A percentile compares a stretch with the other conserved stretches of the same genome.
These are phyloP conservation scores for Dictyostelium firmibasis DNA, from an alignment of 78 protist species.

Conservation along the genomic window DNA sequence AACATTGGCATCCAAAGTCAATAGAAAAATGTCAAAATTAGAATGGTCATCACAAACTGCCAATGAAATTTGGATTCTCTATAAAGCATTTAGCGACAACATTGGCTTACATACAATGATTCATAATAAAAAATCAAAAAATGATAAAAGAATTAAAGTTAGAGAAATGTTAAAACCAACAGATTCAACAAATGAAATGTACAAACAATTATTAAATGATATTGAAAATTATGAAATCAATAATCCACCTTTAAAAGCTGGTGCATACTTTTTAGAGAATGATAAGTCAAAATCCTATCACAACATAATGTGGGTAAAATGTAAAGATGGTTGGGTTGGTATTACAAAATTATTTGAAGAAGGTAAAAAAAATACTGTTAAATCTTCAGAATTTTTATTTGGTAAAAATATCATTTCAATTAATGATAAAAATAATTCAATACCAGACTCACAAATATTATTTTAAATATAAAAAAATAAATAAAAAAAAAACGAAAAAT, in stretches of 20 bases:
- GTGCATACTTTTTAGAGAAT: neutral
- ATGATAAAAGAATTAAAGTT: neutral
- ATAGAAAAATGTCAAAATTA: constrained; percentile 5
- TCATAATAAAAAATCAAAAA: constrained; percentile 5
- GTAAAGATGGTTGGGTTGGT: constrained; percentile 75
- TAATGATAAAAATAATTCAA: neutral
- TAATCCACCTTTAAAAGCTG: neutral
- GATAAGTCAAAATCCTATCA: neutral
- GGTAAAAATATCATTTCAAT: constrained; percentile 40
- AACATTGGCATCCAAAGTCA: constrained; percentile 29
- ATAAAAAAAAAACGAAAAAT: too few species aligned
- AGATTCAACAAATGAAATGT: too few species aligned
- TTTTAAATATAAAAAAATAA: neutral
- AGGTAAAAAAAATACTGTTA: constrained; percentile 35
- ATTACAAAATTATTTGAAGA: constrained; percentile 18
- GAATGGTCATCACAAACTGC: neutral
- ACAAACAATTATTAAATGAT: neutral
- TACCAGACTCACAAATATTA: neutral
- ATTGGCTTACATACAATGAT: neutral
- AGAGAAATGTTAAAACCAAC: constrained; percentile 18
- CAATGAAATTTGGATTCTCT: constrained; percentile 19
- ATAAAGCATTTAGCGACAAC: constrained; percentile 56
- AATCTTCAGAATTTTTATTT: constrained; percentile 32
- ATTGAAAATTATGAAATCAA: neutral
- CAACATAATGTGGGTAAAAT: constrained; percentile 31